Base-by-base conservation (phyloP, 225 moss, liverwort and hornwort species). In the Rhytidiadelphus loreus region DNA sequence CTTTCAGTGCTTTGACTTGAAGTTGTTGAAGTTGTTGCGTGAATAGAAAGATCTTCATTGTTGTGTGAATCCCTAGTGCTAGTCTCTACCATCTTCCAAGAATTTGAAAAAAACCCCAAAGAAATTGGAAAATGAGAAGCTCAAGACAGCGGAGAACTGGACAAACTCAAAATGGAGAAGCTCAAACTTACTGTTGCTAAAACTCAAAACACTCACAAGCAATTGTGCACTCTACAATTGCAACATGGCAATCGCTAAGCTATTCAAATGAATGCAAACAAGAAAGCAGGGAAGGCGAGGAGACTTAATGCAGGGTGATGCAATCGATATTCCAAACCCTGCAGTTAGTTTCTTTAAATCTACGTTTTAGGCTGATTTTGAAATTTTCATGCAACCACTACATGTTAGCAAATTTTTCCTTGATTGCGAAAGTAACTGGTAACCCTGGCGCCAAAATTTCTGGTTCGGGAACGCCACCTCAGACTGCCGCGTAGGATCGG, bases 361-460 rank as follows among this genome's bases (percentile, higher is more conserved):
- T 68, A n/a, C 4, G 3, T 22, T 68, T n/a, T 68, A 0, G 12
- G 4, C 0, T 12, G 7, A n/a, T n/a, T 68, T n/a, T 68, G 1
- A 2, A n/a, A 12, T n/a, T 68, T n/a, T n/a, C 22, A n/a, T 68
- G 2, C 68, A 68, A 22, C 46, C 46, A 37, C 12, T 12, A 3
- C 37, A 66, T n/a, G 22, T 22, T 2, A 66, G 4, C 12, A 22
- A n/a, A 21, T 7, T 68, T 12, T 4, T 9, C 46, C 4, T 12
- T 68, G 22, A 68, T n/a, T 22, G n/a, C 7, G 2, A 22, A 4
- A n/a, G 22, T 1, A 4, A 12, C 3, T 12, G 1, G n/a, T 68
- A 68, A n/a, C 6, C 3, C 0, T 7, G 2, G 66, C 12, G 4
- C n/a, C 13, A 0, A 68, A 68, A 22, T 22, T 0, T 2, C 12